Evolutionary conservation across 2,329 filamentous ascomycete species (phyloP).

Genomic region (Basipetospora chlamydospora): DNA sequence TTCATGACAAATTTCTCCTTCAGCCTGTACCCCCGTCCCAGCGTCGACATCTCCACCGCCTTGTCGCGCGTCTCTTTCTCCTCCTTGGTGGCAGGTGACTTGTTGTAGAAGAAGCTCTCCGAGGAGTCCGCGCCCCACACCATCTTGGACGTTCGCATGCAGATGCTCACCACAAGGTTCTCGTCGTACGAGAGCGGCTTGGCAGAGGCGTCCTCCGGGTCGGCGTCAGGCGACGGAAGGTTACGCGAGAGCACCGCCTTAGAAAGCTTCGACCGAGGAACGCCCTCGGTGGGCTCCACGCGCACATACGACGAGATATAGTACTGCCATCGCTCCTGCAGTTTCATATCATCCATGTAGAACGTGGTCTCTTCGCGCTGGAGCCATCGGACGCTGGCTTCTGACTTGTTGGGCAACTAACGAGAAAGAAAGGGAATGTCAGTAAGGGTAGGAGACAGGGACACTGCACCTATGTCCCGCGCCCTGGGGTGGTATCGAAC

Average conservation of each 20-base stretch:
- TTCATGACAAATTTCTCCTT: slow-evolving; percentile 72
- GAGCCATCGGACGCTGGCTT: slow-evolving; percentile 58
- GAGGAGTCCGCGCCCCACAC: slow-evolving; percentile 57
- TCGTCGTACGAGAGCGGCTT: slow-evolving; percentile 50
- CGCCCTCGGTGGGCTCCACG: slow-evolving; percentile 73
- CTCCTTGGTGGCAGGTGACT: slow-evolving; percentile 52
- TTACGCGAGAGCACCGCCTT: slow-evolving; percentile 60
- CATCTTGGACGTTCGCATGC: slow-evolving; percentile 64
- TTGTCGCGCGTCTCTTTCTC: slow-evolving; percentile 37
- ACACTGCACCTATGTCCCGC: too few relatives aligned
- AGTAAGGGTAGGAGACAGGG: not conserved
- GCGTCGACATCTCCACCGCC: slow-evolving; percentile 35
- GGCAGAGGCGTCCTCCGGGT: slow-evolving; percentile 48
- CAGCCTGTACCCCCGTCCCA: slow-evolving; percentile 55
- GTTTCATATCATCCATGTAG: slow-evolving; percentile 77
- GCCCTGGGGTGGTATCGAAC: too few relatives aligned
- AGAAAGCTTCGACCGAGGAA: slow-evolving; percentile 48
- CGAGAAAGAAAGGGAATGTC: slow-evolving; percentile 7
- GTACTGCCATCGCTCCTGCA: slow-evolving; percentile 77
- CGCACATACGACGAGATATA: slow-evolving; percentile 89
- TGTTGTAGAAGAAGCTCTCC: slow-evolving; percentile 60
- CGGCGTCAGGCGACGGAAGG: slow-evolving; percentile 45
- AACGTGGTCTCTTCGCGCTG: slow-evolving; percentile 61
- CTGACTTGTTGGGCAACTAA: slow-evolving; percentile 52
- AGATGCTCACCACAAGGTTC: slow-evolving; percentile 57